Evolutionary conservation across 2,329 filamentous ascomycete species (phyloP).

Genomic region (Botryotinia narcissicola): DNA sequence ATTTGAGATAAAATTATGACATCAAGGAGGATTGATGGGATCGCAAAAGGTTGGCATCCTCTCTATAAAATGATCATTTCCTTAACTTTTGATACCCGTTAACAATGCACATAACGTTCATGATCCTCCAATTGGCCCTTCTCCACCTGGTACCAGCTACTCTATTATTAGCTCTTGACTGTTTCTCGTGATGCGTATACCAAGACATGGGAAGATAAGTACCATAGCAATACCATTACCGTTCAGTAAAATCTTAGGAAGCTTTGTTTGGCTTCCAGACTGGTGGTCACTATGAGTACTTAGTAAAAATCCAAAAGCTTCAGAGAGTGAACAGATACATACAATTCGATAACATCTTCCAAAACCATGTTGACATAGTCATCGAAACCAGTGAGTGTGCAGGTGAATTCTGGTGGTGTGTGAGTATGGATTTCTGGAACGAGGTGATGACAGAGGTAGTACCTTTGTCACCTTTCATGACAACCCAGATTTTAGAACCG

Average conservation of each 20-base stretch:
- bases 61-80: background rate
- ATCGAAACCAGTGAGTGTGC: constrained; percentile 91
- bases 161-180: constrained; percentile 16
- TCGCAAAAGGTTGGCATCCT: background rate
- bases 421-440: background rate
- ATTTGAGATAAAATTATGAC: background rate
- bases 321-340: constrained; percentile 39
- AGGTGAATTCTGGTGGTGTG: constrained; percentile 74
- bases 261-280: constrained; percentile 78
- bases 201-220: constrained; percentile 2
- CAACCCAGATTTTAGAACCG: constrained; percentile 94
- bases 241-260: constrained; percentile 92
- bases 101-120: constrained; percentile 19
- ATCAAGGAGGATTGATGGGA: background rate
- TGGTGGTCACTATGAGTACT: constrained; percentile 73
- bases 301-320: background rate
- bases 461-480: constrained; percentile 99
- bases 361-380: constrained; percentile 99
- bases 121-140: constrained; percentile 53
- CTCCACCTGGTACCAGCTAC: constrained; percentile 75
- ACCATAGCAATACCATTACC: constrained; percentile 99
- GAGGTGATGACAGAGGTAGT: constrained; percentile 26
- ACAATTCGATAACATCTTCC: constrained; percentile 97
- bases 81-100: constrained; percentile 9
- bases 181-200: background rate